These are phyloP conservation scores for Liriodendron chinense DNA, from an alignment of 164 flowering plant species.

Conservation along the genomic window DNA sequence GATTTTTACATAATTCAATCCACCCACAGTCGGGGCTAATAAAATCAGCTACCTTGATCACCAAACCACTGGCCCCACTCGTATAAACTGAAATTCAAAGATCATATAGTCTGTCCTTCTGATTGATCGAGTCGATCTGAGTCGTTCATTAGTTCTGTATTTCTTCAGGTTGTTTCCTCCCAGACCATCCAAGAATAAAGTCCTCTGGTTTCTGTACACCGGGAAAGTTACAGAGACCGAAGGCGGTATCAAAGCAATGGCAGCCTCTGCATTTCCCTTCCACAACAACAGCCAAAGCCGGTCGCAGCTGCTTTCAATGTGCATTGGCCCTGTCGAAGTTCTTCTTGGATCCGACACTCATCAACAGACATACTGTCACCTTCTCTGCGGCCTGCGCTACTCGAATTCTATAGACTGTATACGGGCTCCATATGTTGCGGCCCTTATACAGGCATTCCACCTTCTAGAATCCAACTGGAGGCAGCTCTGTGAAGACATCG, in stretches of 20 bases:
- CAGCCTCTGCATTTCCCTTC: constrained; percentile 45
- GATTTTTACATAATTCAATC: neutral
- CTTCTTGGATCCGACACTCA: constrained; percentile 33
- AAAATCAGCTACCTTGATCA: neutral
- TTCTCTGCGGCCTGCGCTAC: constrained; percentile 45
- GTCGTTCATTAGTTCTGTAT: neutral
- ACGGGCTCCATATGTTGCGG: constrained; percentile 41
- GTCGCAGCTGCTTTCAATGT: constrained; percentile 15
- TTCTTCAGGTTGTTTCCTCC: constrained; percentile 39
- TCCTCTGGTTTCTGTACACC: constrained; percentile 35
- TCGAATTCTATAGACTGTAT: constrained; percentile 29
- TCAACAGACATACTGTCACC: constrained; percentile 54
- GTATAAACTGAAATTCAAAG: too few species aligned
- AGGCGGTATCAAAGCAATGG: constrained; percentile 42
- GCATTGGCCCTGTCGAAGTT: constrained; percentile 37
- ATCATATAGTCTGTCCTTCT: neutral
- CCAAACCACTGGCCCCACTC: neutral
- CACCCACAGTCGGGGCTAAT: neutral
- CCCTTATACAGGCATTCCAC: constrained; percentile 31
- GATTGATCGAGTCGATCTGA: neutral
- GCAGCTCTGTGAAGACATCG: constrained; percentile 41
- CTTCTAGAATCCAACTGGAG: constrained; percentile 44
- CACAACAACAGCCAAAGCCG: constrained; percentile 10
- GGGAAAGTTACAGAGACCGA: constrained; percentile 34
- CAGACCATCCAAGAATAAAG: constrained; percentile 24